Base-by-base conservation (phyloP, 345 rosid species). In the Eucalyptus tenuipes region DNA sequence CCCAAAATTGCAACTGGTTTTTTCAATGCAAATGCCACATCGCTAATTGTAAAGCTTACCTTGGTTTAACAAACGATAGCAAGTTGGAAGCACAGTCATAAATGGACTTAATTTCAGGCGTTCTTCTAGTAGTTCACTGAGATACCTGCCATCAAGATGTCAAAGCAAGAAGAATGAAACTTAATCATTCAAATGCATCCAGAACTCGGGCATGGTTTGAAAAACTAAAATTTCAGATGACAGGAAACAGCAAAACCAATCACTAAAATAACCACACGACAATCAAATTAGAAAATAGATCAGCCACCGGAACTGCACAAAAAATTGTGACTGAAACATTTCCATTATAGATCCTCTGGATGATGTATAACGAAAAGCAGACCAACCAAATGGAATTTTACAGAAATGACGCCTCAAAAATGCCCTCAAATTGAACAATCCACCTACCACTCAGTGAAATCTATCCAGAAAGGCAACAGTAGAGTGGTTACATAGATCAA, bases 81-180 rank as follows among this genome's bases (percentile, higher is more conserved):
- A 91, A 90, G 91, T 88, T 57, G 97, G 98, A 47, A 97, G 92
- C 88, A 97, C 96, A 9, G 95, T 94, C 91, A 93, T 29, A 88
- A 97, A 96, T 24, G 97, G 98, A 90, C 66, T 91, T 40, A 97
- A 91, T 91, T 97, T 97, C 88, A 91, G 93, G 66, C 96, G 96
- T 94, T 96, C 99, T 33, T 91, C 98, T 48, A 95, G 89, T 88
- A 97, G 92, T 91, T 95, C 99, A 1, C 94, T 91, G 44, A 97
- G 94, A 93, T 97, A 97, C 90, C 98, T 97, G 94, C 86, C 87
- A 89, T 89, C 52, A 40, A 44, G 31, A 49, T 86, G 87, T 59
- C 47, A 20, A 87, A 64, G 27, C 48, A 55, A 87, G 50, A 88
- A 49, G 87, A 86, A 87, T 64, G 45, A 22, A 24, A 49, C 64